A percentile compares a stretch with the other conserved stretches of the same genome.
phyloP scores from a whole-genome alignment of 768 basidiomycete genomes.

The Amanita phalloides region DNA sequence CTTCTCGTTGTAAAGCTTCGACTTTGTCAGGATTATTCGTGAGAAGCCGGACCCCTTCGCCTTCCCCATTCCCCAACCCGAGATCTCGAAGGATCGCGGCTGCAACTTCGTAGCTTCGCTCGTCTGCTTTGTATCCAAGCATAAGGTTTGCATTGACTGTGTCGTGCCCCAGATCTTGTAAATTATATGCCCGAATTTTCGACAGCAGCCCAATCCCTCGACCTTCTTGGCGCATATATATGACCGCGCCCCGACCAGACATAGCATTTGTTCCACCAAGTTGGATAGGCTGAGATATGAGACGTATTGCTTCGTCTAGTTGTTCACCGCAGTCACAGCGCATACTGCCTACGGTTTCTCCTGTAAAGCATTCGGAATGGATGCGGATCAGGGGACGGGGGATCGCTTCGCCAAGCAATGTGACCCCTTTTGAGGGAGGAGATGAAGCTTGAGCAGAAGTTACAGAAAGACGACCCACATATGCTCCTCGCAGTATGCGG shows the following conservation, averaged over 20 bases:
- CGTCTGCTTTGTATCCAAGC: conserved; percentile 91
- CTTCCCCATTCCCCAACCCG: conserved; percentile 42
- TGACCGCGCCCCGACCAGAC: conserved; percentile 83
- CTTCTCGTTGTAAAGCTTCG: conserved; percentile 74
- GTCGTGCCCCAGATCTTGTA: conserved; percentile 96
- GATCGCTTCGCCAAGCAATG: conserved; percentile 19
- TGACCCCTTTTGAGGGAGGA: conserved; percentile 9
- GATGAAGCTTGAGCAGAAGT: conserved; percentile 33
- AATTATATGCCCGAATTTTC: conserved; percentile 94
- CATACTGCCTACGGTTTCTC: conserved; percentile 96
- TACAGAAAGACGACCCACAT: conserved; percentile 72
- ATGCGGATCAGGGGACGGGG: conserved; percentile 85
- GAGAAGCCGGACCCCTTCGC: conserved; percentile 62
- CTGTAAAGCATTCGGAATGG: conserved; percentile 98
- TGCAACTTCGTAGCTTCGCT: conserved; percentile 88
- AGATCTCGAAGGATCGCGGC: conserved; percentile 85
- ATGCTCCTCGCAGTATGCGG: conserved; percentile 87
- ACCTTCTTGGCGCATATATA: conserved; percentile 96
- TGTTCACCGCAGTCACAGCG: conserved; percentile 99
- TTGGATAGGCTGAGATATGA: conserved; percentile 64
- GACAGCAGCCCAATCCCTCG: conserved; percentile 93
- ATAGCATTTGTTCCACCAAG: conserved; percentile 35
- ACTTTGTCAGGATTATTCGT: conserved; percentile 99
- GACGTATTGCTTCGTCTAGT: conserved; percentile 91
- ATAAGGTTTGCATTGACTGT: conserved; percentile 97